Conservation (phyloP, 352 stramenopile genomes). For the Globisporangium perplexum region DNA sequence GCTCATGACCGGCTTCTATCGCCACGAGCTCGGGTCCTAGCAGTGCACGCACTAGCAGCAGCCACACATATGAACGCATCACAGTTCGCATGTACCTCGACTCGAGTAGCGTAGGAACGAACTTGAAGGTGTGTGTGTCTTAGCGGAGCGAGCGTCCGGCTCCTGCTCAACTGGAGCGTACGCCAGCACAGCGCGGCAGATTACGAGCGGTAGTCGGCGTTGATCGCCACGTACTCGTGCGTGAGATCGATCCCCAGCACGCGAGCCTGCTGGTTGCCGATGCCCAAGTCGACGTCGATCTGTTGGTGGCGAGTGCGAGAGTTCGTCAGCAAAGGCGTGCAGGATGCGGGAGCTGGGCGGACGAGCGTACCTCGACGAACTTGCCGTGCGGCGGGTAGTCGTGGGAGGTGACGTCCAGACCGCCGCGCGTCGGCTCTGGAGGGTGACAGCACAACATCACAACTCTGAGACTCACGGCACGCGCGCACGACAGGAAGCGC, state of each 20-base stretch:
- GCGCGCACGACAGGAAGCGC: no score
- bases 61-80: neutral
- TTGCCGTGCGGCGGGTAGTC: conserved; percentile 94
- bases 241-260: conserved; percentile 97
- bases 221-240: conserved; percentile 97
- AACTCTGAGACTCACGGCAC: no score
- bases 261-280: conserved; percentile 70
- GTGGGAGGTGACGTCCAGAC: conserved; percentile 68
- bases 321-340: neutral
- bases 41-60: neutral
- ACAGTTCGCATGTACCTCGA: neutral
- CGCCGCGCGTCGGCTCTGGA: conserved; percentile 58
- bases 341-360: neutral
- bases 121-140: neutral
- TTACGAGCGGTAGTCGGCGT: conserved; percentile 98
- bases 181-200: neutral
- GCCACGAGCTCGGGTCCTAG: conserved; percentile 14
- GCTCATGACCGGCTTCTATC: conserved; percentile 61
- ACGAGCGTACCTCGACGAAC: conserved; percentile 85
- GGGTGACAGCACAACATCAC: neutral
- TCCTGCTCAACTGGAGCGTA: neutral
- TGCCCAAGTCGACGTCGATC: conserved; percentile 93
- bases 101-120: neutral
- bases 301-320: conserved; percentile 10
- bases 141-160: neutral